Percentiles rank a stretch among this genome's conserved stretches.
Evolutionary conservation across 768 basidiomycete species (phyloP).

Genomic region (Porpolomopsis calyptriformis): DNA sequence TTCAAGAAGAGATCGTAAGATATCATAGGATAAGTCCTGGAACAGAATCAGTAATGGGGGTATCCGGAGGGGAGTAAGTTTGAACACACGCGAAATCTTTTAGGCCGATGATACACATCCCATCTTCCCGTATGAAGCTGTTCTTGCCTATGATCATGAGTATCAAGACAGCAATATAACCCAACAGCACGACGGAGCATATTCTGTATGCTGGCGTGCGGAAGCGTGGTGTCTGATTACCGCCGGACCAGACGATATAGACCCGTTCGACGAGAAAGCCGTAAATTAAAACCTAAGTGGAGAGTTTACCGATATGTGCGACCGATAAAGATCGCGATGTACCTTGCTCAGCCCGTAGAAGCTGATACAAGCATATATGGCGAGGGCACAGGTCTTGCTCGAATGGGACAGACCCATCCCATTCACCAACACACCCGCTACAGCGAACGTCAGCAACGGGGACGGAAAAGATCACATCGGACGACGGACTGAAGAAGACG

Average conservation of each 20-base stretch:
- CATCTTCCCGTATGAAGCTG: conserved; percentile 2
- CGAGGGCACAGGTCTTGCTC: conserved; percentile 1
- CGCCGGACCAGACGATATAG: conserved; percentile 7
- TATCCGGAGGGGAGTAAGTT: neutral
- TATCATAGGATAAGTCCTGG: conserved; percentile 2
- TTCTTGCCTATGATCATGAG: conserved; percentile 1
- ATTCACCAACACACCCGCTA: conserved; percentile 5
- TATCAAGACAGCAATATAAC: neutral
- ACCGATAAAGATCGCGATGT: neutral
- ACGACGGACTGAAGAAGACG: conserved; percentile 2
- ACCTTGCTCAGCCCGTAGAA: conserved; percentile 5
- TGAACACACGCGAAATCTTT: conserved; percentile 2
- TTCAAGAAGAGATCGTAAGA: conserved; percentile 3
- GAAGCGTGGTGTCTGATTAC: conserved; percentile 5
- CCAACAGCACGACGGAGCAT: conserved; percentile 2
- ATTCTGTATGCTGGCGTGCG: conserved; percentile 5
- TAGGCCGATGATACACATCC: conserved; percentile 3
- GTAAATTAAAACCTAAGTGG: conserved; percentile 5
- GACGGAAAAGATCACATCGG: neutral
- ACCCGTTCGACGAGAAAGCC: conserved; percentile 6
- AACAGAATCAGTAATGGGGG: neutral
- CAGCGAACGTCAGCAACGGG: neutral
- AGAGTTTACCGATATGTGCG: neutral
- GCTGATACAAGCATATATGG: conserved; percentile 2
- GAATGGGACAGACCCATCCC: conserved; percentile 3